Evolutionary conservation across 306 rosid genomes (phyloP).

Genomic region (Vicia faba): DNA sequence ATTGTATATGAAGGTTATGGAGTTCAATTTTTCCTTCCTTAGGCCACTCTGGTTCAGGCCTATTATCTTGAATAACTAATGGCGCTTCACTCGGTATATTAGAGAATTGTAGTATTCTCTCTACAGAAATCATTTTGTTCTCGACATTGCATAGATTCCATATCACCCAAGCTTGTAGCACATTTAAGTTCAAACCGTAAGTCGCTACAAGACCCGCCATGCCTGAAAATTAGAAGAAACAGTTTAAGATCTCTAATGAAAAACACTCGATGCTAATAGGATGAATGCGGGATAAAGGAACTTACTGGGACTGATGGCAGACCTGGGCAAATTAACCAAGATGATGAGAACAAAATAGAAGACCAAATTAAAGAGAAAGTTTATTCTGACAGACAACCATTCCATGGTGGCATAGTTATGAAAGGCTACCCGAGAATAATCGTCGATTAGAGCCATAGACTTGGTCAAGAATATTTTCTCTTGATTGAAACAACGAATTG

Average conservation of each 20-base stretch:
- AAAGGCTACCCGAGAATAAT: constrained; percentile 72
- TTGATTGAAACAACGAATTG: constrained; percentile 76
- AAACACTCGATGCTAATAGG: neutral
- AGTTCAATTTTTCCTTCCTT: constrained; percentile 65
- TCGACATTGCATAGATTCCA: constrained; percentile 94
- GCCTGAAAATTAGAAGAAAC: constrained; percentile 48
- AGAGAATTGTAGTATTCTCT: constrained; percentile 78
- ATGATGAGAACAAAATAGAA: constrained; percentile 65
- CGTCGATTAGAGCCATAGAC: constrained; percentile 55
- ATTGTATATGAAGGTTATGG: constrained; percentile 59
- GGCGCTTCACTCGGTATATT: constrained; percentile 74
- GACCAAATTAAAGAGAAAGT: constrained; percentile 73
- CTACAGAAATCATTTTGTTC: constrained; percentile 89
- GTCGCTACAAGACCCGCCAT: constrained; percentile 86
- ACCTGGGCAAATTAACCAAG: constrained; percentile 68
- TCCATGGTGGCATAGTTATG: constrained; percentile 83
- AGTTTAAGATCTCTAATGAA: neutral
- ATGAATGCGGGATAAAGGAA: constrained; percentile 22
- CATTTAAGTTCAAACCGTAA: constrained; percentile 73
- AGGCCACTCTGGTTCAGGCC: constrained; percentile 82
- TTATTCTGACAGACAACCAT: constrained; percentile 78
- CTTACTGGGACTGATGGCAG: constrained; percentile 80
- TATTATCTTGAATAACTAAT: constrained; percentile 47
- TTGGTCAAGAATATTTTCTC: constrained; percentile 56
- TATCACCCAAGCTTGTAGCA: constrained; percentile 89